phyloP scores from a whole-genome alignment of 1,139 yeast species.

The Suhomyces bolitotheri region DNA sequence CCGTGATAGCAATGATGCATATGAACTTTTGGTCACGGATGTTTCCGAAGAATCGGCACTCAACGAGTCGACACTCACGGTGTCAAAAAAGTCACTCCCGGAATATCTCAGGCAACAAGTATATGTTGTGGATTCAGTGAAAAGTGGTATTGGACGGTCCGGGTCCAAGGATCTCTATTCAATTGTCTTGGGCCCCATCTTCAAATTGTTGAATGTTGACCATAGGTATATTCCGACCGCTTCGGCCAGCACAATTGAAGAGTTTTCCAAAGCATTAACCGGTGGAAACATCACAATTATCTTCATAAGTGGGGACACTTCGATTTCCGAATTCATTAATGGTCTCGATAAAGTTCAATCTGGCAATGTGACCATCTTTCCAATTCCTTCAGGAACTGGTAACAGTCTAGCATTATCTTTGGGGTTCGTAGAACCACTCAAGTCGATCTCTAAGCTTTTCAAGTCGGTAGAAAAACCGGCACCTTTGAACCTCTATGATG shows the following conservation, averaged over 20 bases:
- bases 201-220: constrained; percentile 33
- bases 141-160: constrained; percentile 56
- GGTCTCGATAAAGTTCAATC: constrained; percentile 27
- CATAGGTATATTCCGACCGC: constrained; percentile 45
- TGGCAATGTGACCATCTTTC: constrained; percentile 35
- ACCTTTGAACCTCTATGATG: constrained; percentile 57
- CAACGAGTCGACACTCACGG: neutral
- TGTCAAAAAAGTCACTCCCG: constrained; percentile 3
- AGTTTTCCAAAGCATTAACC: constrained; percentile 32
- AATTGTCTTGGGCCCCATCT: constrained; percentile 46
- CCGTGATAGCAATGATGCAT: constrained; percentile 1
- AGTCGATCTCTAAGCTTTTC: constrained; percentile 46
- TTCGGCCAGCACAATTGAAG: constrained; percentile 30
- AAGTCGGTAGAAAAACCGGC: constrained; percentile 19
- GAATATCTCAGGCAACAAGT: constrained; percentile 11
- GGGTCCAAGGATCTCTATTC: constrained; percentile 40
- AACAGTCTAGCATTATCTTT: constrained; percentile 74
- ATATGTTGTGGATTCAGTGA: constrained; percentile 50
- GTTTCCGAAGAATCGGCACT: neutral
- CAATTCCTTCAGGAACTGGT: constrained; percentile 84
- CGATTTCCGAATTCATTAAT: constrained; percentile 75
- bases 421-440: constrained; percentile 40
- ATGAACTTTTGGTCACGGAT: constrained; percentile 1
- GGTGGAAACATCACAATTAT: constrained; percentile 42
- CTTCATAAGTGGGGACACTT: constrained; percentile 83